Evolutionary conservation across 1,139 yeast species (phyloP).

Genomic region (Saccharomyces hybrid): DNA sequence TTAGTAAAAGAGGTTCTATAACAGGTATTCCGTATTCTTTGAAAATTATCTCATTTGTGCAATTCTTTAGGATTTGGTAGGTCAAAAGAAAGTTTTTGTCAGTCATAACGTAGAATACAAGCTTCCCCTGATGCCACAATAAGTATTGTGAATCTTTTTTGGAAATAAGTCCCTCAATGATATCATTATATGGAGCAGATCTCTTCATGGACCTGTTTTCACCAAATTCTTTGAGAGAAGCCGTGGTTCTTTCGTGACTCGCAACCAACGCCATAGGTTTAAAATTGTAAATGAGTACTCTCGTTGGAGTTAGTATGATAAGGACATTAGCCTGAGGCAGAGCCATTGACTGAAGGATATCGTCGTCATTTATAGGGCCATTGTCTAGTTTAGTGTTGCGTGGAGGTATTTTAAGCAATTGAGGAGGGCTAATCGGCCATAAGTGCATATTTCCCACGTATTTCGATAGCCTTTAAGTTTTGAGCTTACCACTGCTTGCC

Average conservation of each 20-base stretch:
- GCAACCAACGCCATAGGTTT: slow-evolving; percentile 37
- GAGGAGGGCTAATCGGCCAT: slow-evolving; percentile 27
- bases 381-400: slow-evolving; percentile 6
- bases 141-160: slow-evolving; percentile 11
- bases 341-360: slow-evolving; percentile 17
- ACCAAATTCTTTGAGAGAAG: slow-evolving; percentile 37
- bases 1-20: slow-evolving; percentile 10
- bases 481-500: neutral
- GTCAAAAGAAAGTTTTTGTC: slow-evolving; percentile 25
- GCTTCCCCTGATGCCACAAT: slow-evolving; percentile 18
- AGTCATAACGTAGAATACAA: slow-evolving; percentile 26
- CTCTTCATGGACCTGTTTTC: slow-evolving; percentile 27
- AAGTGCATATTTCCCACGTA: slow-evolving; percentile 14
- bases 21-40: slow-evolving; percentile 29
- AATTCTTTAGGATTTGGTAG: slow-evolving; percentile 25
- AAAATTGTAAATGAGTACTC: slow-evolving; percentile 28
- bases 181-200: slow-evolving; percentile 16
- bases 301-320: slow-evolving; percentile 23
- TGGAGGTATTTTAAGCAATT: slow-evolving; percentile 12
- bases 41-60: slow-evolving; percentile 18
- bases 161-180: slow-evolving; percentile 19
- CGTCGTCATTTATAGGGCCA: slow-evolving; percentile 9
- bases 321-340: slow-evolving; percentile 22
- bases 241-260: slow-evolving; percentile 35
- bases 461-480: neutral